Conservation (phyloP, 73 alveolate genomes). For the Paramecium sexaurelia region DNA sequence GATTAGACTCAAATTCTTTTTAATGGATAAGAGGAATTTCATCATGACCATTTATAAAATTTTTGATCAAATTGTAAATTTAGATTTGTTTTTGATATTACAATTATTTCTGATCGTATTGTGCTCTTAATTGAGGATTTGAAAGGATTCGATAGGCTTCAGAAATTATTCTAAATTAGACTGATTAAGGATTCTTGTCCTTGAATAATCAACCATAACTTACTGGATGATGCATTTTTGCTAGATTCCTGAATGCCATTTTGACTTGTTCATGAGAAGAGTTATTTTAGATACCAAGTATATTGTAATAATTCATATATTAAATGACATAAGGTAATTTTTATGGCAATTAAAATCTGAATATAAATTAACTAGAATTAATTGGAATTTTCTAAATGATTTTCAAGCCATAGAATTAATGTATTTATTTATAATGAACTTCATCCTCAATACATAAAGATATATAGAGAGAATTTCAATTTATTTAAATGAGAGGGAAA, state of each 20-base stretch:
- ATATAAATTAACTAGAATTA: background rate
- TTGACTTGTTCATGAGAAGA: background rate
- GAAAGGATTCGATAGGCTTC: constrained; percentile 11
- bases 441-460: background rate
- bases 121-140: constrained; percentile 10
- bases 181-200: constrained; percentile 19
- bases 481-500: background rate
- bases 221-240: constrained; percentile 31
- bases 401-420: background rate
- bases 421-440: background rate
- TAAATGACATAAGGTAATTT: background rate
- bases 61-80: background rate
- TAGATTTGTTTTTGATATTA: background rate
- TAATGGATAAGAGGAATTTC: constrained; percentile 74
- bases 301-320: background rate
- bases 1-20: constrained; percentile 81
- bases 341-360: background rate
- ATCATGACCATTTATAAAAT: background rate
- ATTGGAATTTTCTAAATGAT: background rate
- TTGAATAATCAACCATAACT: background rate
- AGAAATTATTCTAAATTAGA: background rate
- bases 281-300: background rate
- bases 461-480: background rate
- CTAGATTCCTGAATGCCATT: background rate
- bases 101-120: background rate